Base-by-base conservation (phyloP, 371 early-diverging fungal genomes). In the Mucor piriformis region DNA sequence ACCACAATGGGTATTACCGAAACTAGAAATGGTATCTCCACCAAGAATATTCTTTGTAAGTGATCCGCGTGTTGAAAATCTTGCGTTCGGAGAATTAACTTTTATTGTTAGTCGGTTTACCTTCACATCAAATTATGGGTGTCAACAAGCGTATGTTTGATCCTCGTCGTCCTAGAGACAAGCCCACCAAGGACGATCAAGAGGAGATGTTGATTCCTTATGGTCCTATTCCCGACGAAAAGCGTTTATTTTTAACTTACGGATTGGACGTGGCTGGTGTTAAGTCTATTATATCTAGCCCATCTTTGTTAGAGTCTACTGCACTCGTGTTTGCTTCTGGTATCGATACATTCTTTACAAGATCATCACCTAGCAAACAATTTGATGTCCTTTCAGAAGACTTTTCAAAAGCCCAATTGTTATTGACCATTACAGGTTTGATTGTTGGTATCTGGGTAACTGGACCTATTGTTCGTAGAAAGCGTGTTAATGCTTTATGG, bases 321-420 rank as follows among this genome's bases (percentile, higher is more conserved):
- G 86, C 95, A 8, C 73, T 96, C 20, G 93, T 96, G 4, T 77
- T 89, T 27, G 87, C 91, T 0, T 94, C 87, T 64, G 97, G 97
- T 3, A 78, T 93, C 32, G 97, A 97, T 64, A 63, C 95, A 47
- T 98, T 94, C 79, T 90, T 88, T 60, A 87, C 90, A 0, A 82
- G 89, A 27, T 82, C 86, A 12, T 85, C 86, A 33, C 97, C 98
- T 16, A 92, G 93, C 44, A 89, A 90, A 65, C 85, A 88, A 15
- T 98, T 98, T 75, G 98, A 98, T 74, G 84, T 92, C 44, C 73
- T 98, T 59, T 89, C 91, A 64, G 91, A 94, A 70, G 88, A 90
- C 60, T 98, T 98, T 72, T 92, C 88, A 63, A 93, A 95, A 66
- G 73, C 79, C 12, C 89, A 88, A 63, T 74, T 98, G 60, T 65